Base-by-base conservation (phyloP, 495 filamentous ascomycete genomes). In the Penicillium maclennaniae region DNA sequence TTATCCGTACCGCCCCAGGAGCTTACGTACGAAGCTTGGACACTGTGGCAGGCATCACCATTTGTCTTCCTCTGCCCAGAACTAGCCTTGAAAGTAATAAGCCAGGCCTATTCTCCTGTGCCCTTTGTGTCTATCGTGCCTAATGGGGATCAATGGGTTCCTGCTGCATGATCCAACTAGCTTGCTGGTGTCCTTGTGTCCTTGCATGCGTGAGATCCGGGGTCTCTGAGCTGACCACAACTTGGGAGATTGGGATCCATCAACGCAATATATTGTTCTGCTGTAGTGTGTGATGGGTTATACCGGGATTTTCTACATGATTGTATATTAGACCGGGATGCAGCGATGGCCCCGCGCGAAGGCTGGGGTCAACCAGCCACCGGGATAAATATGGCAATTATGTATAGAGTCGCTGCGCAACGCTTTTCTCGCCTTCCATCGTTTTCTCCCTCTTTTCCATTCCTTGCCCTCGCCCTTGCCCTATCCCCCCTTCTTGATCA, bases 361-460 rank as follows among this genome's bases (percentile, higher is more conserved):
- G 62, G 60, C 63, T 66, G 60, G 63, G 60, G 31, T 14, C 59
- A 41, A 58, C 63, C 66, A 69, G 66, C 66, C 66, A 66, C 66
- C 66, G 46, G 49, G 52, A 47, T 60, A 37, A 61, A 49, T 31
- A 51, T 51, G 52, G 45, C 59, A 37, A 61, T 51, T 31, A 51
- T 51, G 50, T 60, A 58, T 64, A 64, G 46, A 52, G 31, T 34
- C 31, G 27, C 38, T 47, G 36, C 45, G 17, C 47, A 47, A 40
- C 45, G 16, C 27, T 19, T 36, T 50, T 40, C 45, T 39, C 45
- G 36, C 43, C 50, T 53, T 60, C 38, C 52, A 42, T 50, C 44
- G 38, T 53, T 56, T 50, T 41, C 47, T 40, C 52, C 23, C 43
- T 21, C 34, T 42, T 25, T 25, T 43, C 46, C 17, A 34, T 19